Evolutionary conservation across 345 rosid species (phyloP).

Genomic region (Stellera chamaejasme): DNA sequence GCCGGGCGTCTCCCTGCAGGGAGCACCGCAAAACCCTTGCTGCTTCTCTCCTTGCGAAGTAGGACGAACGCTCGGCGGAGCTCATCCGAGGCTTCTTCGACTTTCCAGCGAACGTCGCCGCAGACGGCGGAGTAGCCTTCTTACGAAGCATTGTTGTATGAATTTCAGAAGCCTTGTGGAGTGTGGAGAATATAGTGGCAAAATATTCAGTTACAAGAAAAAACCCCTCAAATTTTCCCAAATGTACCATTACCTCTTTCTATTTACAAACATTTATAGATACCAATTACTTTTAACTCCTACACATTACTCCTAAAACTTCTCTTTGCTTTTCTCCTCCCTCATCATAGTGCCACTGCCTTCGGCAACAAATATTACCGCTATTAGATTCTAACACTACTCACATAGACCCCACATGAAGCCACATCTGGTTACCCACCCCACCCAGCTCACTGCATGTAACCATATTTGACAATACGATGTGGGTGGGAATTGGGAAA

Average conservation of each 20-base stretch:
- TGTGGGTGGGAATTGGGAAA: too few species aligned
- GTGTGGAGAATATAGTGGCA: too few species aligned
- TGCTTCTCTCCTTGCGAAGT: slow-evolving; percentile 82
- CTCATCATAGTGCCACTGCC: slow-evolving; percentile 3
- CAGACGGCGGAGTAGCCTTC: slow-evolving; percentile 11
- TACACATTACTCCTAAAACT: slow-evolving; percentile 4
- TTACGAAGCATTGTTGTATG: slow-evolving; percentile 1
- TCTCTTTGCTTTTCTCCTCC: not conserved
- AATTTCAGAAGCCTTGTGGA: too few species aligned
- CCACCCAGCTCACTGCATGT: too few species aligned
- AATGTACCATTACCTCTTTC: too few species aligned
- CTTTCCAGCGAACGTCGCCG: slow-evolving; percentile 8
- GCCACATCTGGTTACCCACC: too few species aligned
- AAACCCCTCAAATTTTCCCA: too few species aligned
- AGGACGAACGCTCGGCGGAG: slow-evolving; percentile 55
- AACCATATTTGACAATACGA: too few species aligned
- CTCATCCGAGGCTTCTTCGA: slow-evolving; percentile 15
- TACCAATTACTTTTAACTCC: not conserved
- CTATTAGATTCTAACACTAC: too few species aligned
- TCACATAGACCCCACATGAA: too few species aligned
- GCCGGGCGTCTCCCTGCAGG: slow-evolving; percentile 74
- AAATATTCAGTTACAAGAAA: not conserved
- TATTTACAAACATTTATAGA: too few species aligned
- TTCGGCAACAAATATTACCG: not conserved
- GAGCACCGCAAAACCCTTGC: slow-evolving; percentile 58